Percentiles rank a stretch among this genome's conserved stretches.
Conservation (phyloP, 2,329 filamentous ascomycete species). For the Fusarium neocosmosporiellum region DNA sequence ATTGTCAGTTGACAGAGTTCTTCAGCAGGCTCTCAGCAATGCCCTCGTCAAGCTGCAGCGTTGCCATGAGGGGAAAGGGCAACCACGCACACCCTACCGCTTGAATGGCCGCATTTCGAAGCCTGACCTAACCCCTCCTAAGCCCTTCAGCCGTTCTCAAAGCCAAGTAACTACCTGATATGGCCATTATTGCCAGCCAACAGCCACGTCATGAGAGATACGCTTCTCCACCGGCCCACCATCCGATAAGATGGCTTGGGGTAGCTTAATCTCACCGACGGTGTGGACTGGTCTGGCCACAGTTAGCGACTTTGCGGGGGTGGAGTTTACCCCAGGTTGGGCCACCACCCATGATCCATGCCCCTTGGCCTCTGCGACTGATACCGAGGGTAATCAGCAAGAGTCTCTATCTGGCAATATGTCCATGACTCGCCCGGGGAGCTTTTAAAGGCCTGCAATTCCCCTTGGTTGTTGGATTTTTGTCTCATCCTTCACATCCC, state of each 20-base stretch:
- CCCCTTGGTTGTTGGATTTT: background rate
- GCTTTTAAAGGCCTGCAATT: background rate
- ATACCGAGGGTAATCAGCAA: background rate
- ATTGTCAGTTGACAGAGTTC: background rate
- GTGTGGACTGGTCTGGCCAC: constrained; percentile 5
- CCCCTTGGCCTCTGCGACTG: background rate
- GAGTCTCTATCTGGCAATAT: background rate
- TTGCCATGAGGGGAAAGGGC: background rate
- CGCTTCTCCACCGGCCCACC: background rate
- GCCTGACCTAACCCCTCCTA: background rate
- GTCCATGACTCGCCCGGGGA: background rate
- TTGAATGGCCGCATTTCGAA: background rate
- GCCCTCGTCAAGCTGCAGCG: background rate
- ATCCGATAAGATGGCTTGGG: background rate
- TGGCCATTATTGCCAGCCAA: background rate
- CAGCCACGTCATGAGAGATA: background rate
- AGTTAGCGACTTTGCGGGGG: constrained; percentile 11
- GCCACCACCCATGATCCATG: background rate
- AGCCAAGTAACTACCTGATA: background rate
- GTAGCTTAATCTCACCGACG: background rate
- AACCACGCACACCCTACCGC: background rate
- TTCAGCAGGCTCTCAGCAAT: background rate
- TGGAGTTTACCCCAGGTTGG: constrained; percentile 6
- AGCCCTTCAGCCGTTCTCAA: background rate
- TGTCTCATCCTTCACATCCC: background rate